Evolutionary conservation across 352 stramenopile species (phyloP).

Genomic region (Globisporangium irregulare): DNA sequence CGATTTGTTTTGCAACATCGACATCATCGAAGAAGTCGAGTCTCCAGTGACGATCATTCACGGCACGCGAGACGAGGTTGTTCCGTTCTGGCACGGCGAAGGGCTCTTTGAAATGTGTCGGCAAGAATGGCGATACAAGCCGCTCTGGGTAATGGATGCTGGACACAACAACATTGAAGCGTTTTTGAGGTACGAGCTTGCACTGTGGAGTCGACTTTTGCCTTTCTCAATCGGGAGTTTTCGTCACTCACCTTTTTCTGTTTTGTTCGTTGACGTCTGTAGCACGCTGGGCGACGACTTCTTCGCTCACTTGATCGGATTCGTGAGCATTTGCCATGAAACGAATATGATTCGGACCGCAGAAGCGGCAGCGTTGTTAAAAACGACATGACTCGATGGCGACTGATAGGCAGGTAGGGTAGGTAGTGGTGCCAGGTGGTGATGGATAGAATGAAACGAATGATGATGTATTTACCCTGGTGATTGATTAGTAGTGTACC

Average conservation of each 20-base stretch:
- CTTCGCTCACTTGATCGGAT: slow-evolving; percentile 77
- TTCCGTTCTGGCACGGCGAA: slow-evolving; percentile 98
- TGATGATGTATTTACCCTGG: slow-evolving; percentile 27
- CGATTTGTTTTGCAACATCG: slow-evolving; percentile 98
- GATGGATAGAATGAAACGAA: slow-evolving; percentile 27
- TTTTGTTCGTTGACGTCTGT: neutral
- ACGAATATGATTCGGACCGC: slow-evolving; percentile 45
- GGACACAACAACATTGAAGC: slow-evolving; percentile 99
- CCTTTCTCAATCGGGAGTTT: neutral
- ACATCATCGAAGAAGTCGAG: slow-evolving; percentile 86
- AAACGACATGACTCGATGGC: slow-evolving; percentile 13
- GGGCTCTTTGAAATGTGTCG: slow-evolving; percentile 90
- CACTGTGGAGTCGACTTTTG: slow-evolving; percentile 1
- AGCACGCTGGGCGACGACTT: slow-evolving; percentile 74
- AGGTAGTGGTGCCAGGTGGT: slow-evolving; percentile 17
- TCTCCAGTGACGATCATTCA: slow-evolving; percentile 98
- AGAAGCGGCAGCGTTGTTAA: slow-evolving; percentile 20
- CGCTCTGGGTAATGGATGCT: slow-evolving; percentile 96
- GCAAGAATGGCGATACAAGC: slow-evolving; percentile 94
- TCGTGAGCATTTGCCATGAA: slow-evolving; percentile 71
- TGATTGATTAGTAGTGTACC: slow-evolving; percentile 11
- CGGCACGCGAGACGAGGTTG: slow-evolving; percentile 97
- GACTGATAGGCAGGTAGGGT: slow-evolving; percentile 19
- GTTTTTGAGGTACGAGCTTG: slow-evolving; percentile 75
- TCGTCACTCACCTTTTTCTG: neutral